Evolutionary conservation across 2,329 filamentous ascomycete genomes (phyloP).

Genomic region (Emmonsiellopsis sp.): DNA sequence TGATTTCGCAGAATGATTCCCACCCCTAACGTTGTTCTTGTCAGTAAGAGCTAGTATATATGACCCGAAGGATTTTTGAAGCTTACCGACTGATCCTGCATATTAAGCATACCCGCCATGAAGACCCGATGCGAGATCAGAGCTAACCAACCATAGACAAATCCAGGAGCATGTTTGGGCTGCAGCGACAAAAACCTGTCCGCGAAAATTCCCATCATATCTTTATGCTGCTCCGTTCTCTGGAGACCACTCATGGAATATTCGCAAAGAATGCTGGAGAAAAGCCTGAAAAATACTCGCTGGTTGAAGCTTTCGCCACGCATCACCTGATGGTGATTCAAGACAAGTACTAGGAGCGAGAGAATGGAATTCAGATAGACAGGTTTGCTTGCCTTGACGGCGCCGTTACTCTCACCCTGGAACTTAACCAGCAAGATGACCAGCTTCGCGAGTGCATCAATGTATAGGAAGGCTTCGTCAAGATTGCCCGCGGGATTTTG

Average conservation of each 20-base stretch:
- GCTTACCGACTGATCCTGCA: constrained; percentile 47
- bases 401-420: constrained; percentile 53
- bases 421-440: constrained; percentile 67
- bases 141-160: constrained; percentile 75
- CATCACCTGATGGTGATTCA: constrained; percentile 77
- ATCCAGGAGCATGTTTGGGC: constrained; percentile 69
- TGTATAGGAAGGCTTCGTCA: constrained; percentile 52
- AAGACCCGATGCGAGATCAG: constrained; percentile 80
- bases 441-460: constrained; percentile 77
- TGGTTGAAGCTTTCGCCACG: constrained; percentile 76
- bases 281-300: constrained; percentile 81
- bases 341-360: constrained; percentile 66
- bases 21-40: constrained; percentile 49
- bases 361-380: constrained; percentile 70
- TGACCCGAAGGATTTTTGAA: not conserved
- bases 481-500: constrained; percentile 52
- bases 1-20: constrained; percentile 62
- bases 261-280: constrained; percentile 75
- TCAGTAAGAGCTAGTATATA: not conserved
- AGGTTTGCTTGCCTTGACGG: constrained; percentile 54
- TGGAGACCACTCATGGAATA: constrained; percentile 53
- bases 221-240: constrained; percentile 52
- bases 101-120: constrained; percentile 64
- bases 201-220: constrained; percentile 64
- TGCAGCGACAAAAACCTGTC: constrained; percentile 63